Evolutionary conservation across 2,329 filamentous ascomycete genomes (phyloP).

Genomic region (Arthrocladium fulminans): DNA sequence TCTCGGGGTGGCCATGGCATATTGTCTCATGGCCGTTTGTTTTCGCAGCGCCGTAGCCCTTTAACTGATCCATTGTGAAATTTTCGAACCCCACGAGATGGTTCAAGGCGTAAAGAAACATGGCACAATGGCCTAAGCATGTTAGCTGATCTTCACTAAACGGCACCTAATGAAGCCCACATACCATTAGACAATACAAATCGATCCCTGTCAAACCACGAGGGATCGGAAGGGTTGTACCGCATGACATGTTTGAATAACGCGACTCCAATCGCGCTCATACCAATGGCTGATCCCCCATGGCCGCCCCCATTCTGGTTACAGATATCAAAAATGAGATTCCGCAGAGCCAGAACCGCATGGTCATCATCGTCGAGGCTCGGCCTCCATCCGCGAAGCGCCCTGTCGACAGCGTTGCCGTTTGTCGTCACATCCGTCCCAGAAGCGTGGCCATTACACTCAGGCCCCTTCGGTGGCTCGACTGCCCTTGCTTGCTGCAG

Average conservation of each 20-base stretch:
- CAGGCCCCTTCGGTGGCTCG: no score
- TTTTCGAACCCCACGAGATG: constrained; percentile 46
- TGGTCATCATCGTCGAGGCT: neutral
- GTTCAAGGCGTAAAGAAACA: constrained; percentile 48
- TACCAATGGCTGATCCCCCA: constrained; percentile 30
- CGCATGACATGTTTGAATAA: constrained; percentile 56
- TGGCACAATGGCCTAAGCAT: constrained; percentile 35
- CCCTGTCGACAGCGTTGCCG: no score
- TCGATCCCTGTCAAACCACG: constrained; percentile 54
- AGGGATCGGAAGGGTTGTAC: constrained; percentile 47
- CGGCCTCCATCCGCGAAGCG: no score
- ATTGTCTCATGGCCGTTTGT: constrained; percentile 38
- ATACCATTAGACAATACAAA: constrained; percentile 54
- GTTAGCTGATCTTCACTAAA: neutral
- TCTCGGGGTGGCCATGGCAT: constrained; percentile 42
- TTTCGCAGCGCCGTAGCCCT: constrained; percentile 37
- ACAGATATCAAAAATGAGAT: constrained; percentile 10
- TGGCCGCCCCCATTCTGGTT: constrained; percentile 11
- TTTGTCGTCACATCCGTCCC: no score
- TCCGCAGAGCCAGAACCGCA: neutral
- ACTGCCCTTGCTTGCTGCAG: no score
- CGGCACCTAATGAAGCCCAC: neutral
- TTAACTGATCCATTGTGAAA: constrained; percentile 51
- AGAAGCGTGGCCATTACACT: no score
- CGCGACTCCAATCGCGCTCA: constrained; percentile 53